Conservation (phyloP, 176 grass and related monocot species). For the Raddia distichophylla region DNA sequence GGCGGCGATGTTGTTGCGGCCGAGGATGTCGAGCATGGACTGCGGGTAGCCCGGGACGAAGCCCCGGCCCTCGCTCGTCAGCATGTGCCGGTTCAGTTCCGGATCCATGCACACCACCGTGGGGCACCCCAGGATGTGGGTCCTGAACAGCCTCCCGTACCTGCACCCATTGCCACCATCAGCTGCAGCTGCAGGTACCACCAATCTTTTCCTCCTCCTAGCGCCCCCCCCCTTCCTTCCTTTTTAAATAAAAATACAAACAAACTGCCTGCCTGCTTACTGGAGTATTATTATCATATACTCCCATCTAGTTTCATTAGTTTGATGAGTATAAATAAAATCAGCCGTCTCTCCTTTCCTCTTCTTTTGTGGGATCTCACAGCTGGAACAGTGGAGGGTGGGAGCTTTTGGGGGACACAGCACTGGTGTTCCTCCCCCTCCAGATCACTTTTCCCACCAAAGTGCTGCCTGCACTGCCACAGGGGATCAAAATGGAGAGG, state of each 20-base stretch:
- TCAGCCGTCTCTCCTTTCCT: not conserved
- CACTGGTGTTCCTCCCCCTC: conserved; percentile 29
- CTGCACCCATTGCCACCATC: conserved; percentile 16
- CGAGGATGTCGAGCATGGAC: conserved; percentile 93
- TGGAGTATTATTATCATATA: too few relatives aligned
- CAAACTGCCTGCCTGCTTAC: too few relatives aligned
- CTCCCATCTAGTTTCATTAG: too few relatives aligned
- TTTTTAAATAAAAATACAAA: too few relatives aligned
- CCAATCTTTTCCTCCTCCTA: not conserved
- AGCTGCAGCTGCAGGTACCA: not conserved
- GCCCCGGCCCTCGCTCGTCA: conserved; percentile 68
- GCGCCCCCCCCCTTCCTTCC: too few relatives aligned
- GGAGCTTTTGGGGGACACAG: conserved; percentile 74
- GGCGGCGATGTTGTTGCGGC: conserved; percentile 84
- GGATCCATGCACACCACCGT: conserved; percentile 98
- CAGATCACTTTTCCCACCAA: conserved; percentile 16
- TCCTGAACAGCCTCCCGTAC: conserved; percentile 89
- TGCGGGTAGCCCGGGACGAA: conserved; percentile 94
- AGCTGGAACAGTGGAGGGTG: conserved; percentile 62
- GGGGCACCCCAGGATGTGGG: conserved; percentile 96
- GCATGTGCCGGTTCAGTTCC: conserved; percentile 76
- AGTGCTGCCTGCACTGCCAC: not conserved
- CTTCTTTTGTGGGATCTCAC: conserved; percentile 33
- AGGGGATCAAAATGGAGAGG: not conserved
- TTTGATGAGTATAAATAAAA: too few relatives aligned